Percentiles rank a stretch among this genome's conserved stretches.
phyloP scores from a whole-genome alignment of 2,329 filamentous ascomycete genomes.

The Dissoconium aciculare region DNA sequence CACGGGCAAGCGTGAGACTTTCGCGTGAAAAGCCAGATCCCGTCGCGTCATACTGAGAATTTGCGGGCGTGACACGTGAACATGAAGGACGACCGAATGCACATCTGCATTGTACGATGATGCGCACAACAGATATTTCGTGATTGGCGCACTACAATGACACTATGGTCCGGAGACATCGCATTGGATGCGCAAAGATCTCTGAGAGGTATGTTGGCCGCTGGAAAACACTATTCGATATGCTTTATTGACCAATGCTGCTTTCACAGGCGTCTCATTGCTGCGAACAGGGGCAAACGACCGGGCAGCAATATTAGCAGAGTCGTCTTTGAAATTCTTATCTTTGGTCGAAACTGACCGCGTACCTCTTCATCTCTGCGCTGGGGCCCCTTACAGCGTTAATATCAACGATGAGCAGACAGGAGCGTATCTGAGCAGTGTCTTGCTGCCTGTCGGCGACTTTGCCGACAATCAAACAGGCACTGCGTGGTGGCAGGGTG shows the following conservation, averaged over 20 bases:
- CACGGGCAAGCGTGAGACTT: slow-evolving; percentile 2
- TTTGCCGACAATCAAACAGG: slow-evolving; percentile 2
- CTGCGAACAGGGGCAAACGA: not conserved
- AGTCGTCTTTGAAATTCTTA: slow-evolving; percentile 8
- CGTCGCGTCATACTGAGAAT: slow-evolving; percentile 1
- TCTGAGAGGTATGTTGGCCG: slow-evolving; percentile 7
- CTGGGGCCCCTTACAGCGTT: slow-evolving; percentile 6
- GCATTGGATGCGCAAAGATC: slow-evolving; percentile 4
- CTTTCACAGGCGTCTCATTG: slow-evolving; percentile 1
- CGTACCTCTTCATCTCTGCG: slow-evolving; percentile 8
- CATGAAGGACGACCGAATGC: not conserved
- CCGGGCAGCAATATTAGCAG: slow-evolving; percentile 3
- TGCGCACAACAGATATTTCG: too few species aligned
- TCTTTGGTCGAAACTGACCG: slow-evolving; percentile 11
- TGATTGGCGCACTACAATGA: too few species aligned
- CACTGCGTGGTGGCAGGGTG: slow-evolving; percentile 11
- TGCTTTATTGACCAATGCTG: too few species aligned
- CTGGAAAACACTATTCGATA: too few species aligned
- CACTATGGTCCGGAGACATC: slow-evolving; percentile 11
- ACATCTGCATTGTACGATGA: too few species aligned
- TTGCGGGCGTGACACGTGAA: not conserved
- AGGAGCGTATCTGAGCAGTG: slow-evolving; percentile 13
- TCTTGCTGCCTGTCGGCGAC: slow-evolving; percentile 6
- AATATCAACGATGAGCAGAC: slow-evolving; percentile 5
- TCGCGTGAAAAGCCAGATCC: slow-evolving; percentile 1